These are phyloP conservation scores for Rhizopogon vinicolor DNA, from an alignment of 768 basidiomycete species.

Conservation along the genomic window DNA sequence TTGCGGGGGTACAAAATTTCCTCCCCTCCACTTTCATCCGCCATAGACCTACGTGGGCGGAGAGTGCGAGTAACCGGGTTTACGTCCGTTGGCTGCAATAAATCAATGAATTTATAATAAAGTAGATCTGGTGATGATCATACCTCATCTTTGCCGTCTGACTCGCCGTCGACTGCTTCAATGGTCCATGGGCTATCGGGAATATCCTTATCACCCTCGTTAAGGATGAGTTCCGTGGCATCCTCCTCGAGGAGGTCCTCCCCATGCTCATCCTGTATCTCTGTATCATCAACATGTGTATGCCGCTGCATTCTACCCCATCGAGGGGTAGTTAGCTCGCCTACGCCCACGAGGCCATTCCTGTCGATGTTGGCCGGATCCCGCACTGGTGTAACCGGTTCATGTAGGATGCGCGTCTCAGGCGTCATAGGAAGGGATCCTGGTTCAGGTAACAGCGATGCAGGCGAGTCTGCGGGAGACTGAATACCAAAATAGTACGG, in stretches of 20 bases:
- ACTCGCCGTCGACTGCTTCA: slow-evolving; percentile 78
- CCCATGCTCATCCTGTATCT: slow-evolving; percentile 34
- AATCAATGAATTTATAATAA: not conserved
- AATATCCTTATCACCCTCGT: slow-evolving; percentile 42
- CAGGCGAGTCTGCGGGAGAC: slow-evolving; percentile 65
- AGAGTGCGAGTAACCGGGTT: slow-evolving; percentile 44
- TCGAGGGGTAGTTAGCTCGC: slow-evolving; percentile 94
- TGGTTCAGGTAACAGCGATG: slow-evolving; percentile 35
- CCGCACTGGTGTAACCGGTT: slow-evolving; percentile 63
- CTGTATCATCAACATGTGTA: slow-evolving; percentile 29
- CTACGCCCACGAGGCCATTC: slow-evolving; percentile 85
- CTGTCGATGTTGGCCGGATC: slow-evolving; percentile 84
- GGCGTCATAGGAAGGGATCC: slow-evolving; percentile 51
- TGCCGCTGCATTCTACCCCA: slow-evolving; percentile 63
- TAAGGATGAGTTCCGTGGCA: slow-evolving; percentile 20
- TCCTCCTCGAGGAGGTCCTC: slow-evolving; percentile 26
- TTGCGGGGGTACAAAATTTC: slow-evolving; percentile 86
- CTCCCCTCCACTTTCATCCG: slow-evolving; percentile 86
- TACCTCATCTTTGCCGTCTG: slow-evolving; percentile 68
- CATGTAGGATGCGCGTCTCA: slow-evolving; percentile 44
- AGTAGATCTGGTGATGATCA: slow-evolving; percentile 11
- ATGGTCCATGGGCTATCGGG: slow-evolving; percentile 88
- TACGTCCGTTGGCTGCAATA: slow-evolving; percentile 36
- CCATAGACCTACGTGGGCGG: slow-evolving; percentile 58
- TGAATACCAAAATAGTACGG: slow-evolving; percentile 82